Base-by-base conservation (phyloP, 331 rosid species). In the Cydonia oblonga region DNA sequence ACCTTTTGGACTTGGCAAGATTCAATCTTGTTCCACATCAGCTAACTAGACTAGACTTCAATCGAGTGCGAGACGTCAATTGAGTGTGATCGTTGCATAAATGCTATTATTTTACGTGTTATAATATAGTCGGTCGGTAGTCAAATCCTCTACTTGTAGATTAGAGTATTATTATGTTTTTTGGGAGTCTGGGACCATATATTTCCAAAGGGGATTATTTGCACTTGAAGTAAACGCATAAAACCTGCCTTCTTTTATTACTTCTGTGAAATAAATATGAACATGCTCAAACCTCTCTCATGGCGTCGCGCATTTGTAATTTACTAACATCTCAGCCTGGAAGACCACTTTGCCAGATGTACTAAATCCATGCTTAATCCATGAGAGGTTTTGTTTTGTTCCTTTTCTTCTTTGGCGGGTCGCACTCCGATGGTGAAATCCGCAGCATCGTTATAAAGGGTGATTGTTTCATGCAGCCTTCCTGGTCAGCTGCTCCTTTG, bases 401-500 rank as follows among this genome's bases (percentile, higher is more conserved):
- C 52, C 33, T 20, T 19, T 14, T 8, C 3, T 8, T 13, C 9
- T 16, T 18, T 12, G 18, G 25, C 58, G 12, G 58, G 49, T 32
- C 52, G 49, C 20, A 7, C 29, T 38, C 66, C 13, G 57, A 38
- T 29, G 5, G 25, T 32, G 53, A 23, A 20, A 69, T 12, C 15
- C 9, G 22, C 42, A 22, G 6, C 64, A 3, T n/a, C 29, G 20
- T 69, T 22, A 42, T 29, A 19, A 33, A 9, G 26, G 18, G 12
- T 19, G 60, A 25, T 40, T 58, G 35, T 64, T 68, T 82, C 83
- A 86, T 2, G 83, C 81, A 69, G 80, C 87, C 69, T 66, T 81
- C 76, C 88, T 75, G 65, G 87, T 85, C 58, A 85, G 81, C 82
- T 93, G 98, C 75, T 85, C 96, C 73, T 78, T 85, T 40, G 87